phyloP scores from a whole-genome alignment of 1,284 basidiomycete genomes.

The Neonothopanus nambi region DNA sequence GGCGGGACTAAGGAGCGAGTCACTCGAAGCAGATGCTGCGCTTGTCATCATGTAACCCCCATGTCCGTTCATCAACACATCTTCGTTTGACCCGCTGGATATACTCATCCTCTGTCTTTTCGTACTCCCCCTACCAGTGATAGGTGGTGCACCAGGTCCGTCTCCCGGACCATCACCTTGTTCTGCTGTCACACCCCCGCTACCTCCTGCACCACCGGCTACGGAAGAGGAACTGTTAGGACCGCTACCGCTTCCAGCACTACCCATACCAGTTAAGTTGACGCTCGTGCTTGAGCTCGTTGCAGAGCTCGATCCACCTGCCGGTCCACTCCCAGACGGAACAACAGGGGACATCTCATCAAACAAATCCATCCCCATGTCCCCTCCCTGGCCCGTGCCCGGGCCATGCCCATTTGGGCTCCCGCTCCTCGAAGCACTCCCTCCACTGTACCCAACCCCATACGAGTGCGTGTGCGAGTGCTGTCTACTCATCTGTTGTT shows the following conservation, averaged over 20 bases:
- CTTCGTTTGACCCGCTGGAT: constrained; percentile 27
- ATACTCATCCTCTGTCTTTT: constrained; percentile 44
- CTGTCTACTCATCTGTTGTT: constrained; percentile 43
- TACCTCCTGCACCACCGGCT: too few species aligned
- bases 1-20: background rate
- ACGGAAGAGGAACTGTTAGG: background rate
- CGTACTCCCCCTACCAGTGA: constrained; percentile 31
- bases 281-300: constrained; percentile 6
- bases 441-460: background rate
- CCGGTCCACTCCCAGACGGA: constrained; percentile 1
- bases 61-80: constrained; percentile 17
- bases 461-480: constrained; percentile 55
- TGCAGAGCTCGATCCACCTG: constrained; percentile 6
- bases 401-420: constrained; percentile 31
- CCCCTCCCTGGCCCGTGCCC: constrained; percentile 35
- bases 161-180: constrained; percentile 16
- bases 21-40: background rate
- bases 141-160: constrained; percentile 8
- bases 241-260: constrained; percentile 3
- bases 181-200: constrained; percentile 1
- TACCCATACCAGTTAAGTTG: constrained; percentile 3
- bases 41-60: constrained; percentile 5
- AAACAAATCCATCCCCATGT: constrained; percentile 16
- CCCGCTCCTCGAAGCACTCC: constrained; percentile 22
- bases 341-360: constrained; percentile 11